Evolutionary conservation across 768 basidiomycete genomes (phyloP), one percentile per base, ranked within the genome.

Genomic region (Pholiota conissans): DNA sequence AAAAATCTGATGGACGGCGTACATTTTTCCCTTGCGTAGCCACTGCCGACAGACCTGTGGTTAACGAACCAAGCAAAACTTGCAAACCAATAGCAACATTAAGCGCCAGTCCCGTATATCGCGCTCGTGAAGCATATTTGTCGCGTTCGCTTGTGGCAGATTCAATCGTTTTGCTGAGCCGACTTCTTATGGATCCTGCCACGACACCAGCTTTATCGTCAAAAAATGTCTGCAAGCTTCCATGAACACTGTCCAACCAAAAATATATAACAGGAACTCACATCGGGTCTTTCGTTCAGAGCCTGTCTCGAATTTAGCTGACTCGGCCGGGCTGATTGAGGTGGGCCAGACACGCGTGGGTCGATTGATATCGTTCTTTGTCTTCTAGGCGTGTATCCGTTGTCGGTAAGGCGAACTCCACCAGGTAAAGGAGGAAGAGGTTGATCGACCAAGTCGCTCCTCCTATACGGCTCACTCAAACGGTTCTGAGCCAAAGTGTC

Each of bases 21-120:
- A 77, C 83, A 69, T 77, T 74, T 18, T 56, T 72, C 11, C 75
- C 78, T 34, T 59, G 61, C 10, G 75, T 69, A 4, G 77, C 71
- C 4, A 68, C 64, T 22, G 84, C 84, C 2, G 86, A 78, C 8
- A 89, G 56, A 0, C 83, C 88, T 0, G 87, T 89, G 8, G 85
- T 89, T 42, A 90, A 69, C 3, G 88, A 82, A 5, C 86, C 87
- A n/a, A 89, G 72, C 0, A 85, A 49, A 6, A 89, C 84, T 65
- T 89, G 88, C 28, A 85, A 56, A 11, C 76, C 79, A 35, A 88
- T 89, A 0, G 86, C 85, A 22, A 74, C 52, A 60, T 81, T 78
- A 14, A 75, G 63, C 3, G 69, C 55, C 29, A 59, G 75, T 14
- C 72, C 74, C n/a, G 73, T 76, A 50, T 70, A 58, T 61, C 63